Evolutionary conservation across 345 rosid genomes (phyloP), one percentile per base, ranked within the genome.

Genomic region (Boechera retrofracta): DNA sequence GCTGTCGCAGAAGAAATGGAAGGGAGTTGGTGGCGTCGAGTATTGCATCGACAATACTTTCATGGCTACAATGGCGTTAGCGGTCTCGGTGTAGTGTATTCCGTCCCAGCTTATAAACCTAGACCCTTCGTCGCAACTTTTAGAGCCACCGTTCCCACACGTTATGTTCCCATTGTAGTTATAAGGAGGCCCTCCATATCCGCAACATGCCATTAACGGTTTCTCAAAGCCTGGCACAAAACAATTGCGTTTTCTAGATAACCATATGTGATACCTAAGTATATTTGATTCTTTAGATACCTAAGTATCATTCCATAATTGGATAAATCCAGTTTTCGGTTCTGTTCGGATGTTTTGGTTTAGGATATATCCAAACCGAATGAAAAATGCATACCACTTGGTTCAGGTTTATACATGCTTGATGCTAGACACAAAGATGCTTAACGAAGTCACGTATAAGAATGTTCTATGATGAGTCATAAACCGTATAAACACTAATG

Each of bases 181-280:
- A 73, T 91, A 91, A 36, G 98, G 98, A 67, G 91, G 86, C 12
- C 97, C 97, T 69, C 98, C 97, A n/a, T 29, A 80, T 35, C 98
- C 97, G 13, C 98, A 93, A 54, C 98, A 93, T 0, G 98, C 89
- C 91, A 86, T 87, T 67, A 93, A 52, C 11, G 98, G 91, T 73
- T 74, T 91, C 24, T 77, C 71, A 74, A 93, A 89, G 64, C 93
- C 98, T 92, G 81, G 81, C 77, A 77, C 53, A 12, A 61, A 24
- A 31, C 47, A 64, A 53, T 31, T 51, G 69, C 5, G 29, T 36
- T 35, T 18, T 12, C 1, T 28, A 56, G 1, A 15, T 39, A 16
- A 56, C 18, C 49, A 69, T n/a, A n/a, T n/a, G n/a, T n/a, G n/a
- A n/a, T n/a, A n/a, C n/a, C n/a, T n/a, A n/a, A n/a, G n/a, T n/a